phyloP scores from a whole-genome alignment of 768 basidiomycete species.

The Mycena polygramma region DNA sequence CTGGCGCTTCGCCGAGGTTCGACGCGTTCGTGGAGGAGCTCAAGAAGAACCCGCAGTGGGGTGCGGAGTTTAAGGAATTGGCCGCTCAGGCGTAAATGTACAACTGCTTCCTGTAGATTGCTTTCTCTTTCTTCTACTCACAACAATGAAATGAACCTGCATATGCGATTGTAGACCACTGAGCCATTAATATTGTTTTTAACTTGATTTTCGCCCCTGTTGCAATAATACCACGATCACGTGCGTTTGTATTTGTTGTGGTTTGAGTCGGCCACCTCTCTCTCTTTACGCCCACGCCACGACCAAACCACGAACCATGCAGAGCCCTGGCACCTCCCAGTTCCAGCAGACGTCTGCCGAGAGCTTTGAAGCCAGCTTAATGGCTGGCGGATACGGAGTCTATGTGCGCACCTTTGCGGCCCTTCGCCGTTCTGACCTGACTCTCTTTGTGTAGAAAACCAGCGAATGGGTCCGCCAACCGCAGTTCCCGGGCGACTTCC shows the following conservation, averaged over 20 bases:
- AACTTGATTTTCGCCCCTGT: too few relatives aligned
- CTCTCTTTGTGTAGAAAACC: conserved; percentile 44
- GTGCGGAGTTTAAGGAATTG: conserved; percentile 76
- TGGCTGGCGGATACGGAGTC: conserved; percentile 66
- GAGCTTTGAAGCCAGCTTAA: conserved; percentile 68
- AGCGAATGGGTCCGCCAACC: conserved; percentile 41
- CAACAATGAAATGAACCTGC: conserved; percentile 4
- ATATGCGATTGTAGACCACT: too few relatives aligned
- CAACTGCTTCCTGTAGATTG: background rate
- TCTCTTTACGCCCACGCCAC: background rate
- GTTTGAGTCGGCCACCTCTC: conserved; percentile 4
- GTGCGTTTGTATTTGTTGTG: conserved; percentile 3
- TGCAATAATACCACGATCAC: conserved; percentile 16
- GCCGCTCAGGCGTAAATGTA: conserved; percentile 32
- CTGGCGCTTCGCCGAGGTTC: conserved; percentile 77
- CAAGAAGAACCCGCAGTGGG: conserved; percentile 76
- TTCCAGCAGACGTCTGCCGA: conserved; percentile 69
- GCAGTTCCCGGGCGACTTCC: conserved; percentile 51
- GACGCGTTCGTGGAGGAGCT: conserved; percentile 84
- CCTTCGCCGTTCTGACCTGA: background rate
- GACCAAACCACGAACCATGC: conserved; percentile 22
- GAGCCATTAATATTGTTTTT: too few relatives aligned
- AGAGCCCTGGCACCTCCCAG: conserved; percentile 30
- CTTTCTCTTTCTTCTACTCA: conserved; percentile 4
- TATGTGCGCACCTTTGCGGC: conserved; percentile 50